phyloP scores from a whole-genome alignment of 176 grass and related monocot genomes.

The Lolium perenne region DNA sequence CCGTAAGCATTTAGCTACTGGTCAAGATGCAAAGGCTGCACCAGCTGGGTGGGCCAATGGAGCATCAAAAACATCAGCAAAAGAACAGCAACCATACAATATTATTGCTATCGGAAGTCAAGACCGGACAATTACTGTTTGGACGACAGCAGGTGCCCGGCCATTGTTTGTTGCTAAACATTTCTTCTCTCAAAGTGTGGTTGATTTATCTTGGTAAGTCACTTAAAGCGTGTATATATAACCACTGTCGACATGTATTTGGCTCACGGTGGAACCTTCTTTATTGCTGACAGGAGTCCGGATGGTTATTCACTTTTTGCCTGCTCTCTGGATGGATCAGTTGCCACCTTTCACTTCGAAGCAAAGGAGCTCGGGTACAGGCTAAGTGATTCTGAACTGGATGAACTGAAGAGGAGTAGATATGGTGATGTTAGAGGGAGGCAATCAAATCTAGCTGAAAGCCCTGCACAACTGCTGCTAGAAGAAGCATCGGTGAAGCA shows the following conservation, averaged over 20 bases:
- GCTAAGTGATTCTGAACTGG: conserved; percentile 87
- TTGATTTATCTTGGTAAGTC: conserved; percentile 96
- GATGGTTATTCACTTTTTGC: conserved; percentile 97
- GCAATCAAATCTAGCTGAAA: conserved; percentile 95
- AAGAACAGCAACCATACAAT: conserved; percentile 90
- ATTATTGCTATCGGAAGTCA: conserved; percentile 99
- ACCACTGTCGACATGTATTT: conserved; percentile 25
- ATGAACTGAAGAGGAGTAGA: conserved; percentile 91
- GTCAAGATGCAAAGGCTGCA: conserved; percentile 63
- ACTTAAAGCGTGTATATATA: conserved; percentile 14
- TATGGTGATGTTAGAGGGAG: conserved; percentile 96
- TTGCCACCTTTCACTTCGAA: conserved; percentile 92
- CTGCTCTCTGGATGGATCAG: conserved; percentile 94
- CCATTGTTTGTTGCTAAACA: conserved; percentile 98
- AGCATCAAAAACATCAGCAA: conserved; percentile 63
- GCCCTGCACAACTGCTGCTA: conserved; percentile 75
- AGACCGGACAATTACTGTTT: conserved; percentile 96
- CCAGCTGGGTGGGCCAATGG: conserved; percentile 86
- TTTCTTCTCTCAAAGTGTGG: conserved; percentile 96
- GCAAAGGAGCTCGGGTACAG: conserved; percentile 90
- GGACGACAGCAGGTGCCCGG: conserved; percentile 92
- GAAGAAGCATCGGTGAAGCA: conserved; percentile 87
- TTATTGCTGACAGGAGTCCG: conserved; percentile 80
- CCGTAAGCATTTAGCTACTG: conserved; percentile 68
- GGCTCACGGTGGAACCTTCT: conserved; percentile 28